A percentile compares a stretch with the other conserved stretches of the same genome.
Conservation (phyloP, 2,329 filamentous ascomycete species). For the Fusarium metavorans region DNA sequence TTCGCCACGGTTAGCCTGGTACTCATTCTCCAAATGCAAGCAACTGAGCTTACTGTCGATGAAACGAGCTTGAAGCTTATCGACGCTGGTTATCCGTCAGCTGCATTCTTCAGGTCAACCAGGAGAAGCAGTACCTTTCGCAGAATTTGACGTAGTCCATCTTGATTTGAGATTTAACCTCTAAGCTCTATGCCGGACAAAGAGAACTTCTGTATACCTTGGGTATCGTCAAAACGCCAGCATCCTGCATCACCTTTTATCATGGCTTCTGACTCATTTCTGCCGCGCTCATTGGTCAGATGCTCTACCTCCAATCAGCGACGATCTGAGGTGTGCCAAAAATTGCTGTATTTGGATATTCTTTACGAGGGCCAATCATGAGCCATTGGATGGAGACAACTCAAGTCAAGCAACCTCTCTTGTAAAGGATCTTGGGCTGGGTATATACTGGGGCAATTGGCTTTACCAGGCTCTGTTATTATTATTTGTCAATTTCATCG, state of each 20-base stretch:
- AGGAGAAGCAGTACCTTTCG: background rate
- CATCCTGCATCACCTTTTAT: background rate
- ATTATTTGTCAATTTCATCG: background rate
- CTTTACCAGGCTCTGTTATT: background rate
- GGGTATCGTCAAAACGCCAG: background rate
- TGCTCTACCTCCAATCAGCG: background rate
- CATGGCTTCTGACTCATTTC: background rate
- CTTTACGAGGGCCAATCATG: background rate
- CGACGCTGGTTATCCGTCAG: background rate
- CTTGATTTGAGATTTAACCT: background rate
- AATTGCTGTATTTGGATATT: background rate
- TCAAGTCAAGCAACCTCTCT: background rate
- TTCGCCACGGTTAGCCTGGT: background rate
- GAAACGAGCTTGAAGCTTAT: background rate
- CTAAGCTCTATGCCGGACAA: background rate
- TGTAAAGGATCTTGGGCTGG: background rate
- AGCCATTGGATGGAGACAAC: background rate
- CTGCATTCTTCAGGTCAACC: background rate
- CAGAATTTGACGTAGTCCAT: background rate
- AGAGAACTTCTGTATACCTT: background rate
- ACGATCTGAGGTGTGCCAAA: background rate
- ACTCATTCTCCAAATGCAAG: background rate
- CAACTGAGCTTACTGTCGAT: background rate
- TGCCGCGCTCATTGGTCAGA: background rate
- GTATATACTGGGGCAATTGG: background rate